Evolutionary conservation across 176 grass and related monocot species (phyloP).

Genomic region (Aegilops umbellulata): DNA sequence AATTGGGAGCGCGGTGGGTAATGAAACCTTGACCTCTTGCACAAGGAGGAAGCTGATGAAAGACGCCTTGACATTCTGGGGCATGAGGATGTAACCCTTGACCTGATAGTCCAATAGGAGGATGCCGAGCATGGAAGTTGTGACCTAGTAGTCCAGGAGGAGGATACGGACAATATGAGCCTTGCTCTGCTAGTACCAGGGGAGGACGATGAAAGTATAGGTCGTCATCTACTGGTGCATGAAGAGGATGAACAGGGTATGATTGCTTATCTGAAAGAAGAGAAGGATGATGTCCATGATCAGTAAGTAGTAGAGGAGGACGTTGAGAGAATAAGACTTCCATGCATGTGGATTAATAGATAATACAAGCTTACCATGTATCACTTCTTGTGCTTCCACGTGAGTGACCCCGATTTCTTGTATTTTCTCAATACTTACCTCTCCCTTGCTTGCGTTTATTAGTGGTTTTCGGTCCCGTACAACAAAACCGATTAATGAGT

Average conservation of each 20-base stretch:
- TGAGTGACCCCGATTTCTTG: not conserved
- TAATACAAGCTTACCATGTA: constrained; percentile 4
- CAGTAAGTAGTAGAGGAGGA: not conserved
- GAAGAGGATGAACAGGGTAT: not conserved
- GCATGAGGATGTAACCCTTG: not conserved
- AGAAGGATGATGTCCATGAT: not conserved
- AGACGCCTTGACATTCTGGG: not conserved
- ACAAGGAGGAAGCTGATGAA: not conserved
- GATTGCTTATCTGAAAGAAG: not conserved
- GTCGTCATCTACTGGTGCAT: not conserved
- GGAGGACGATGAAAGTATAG: not conserved
- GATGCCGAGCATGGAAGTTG: not conserved
- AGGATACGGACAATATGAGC: not conserved
- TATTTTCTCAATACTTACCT: not conserved
- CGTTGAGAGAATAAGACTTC: not conserved
- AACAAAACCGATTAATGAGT: constrained; percentile 45
- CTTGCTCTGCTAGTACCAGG: not conserved
- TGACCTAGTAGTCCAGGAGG: not conserved
- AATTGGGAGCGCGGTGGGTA: not conserved
- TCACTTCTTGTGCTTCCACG: not conserved
- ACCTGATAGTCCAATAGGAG: not conserved
- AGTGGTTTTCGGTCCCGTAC: constrained; percentile 32
- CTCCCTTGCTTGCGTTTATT: not conserved
- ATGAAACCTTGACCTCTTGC: not conserved
- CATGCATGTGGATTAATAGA: not conserved